Evolutionary conservation across 352 stramenopile genomes (phyloP).

Genomic region (Pythium oligandrum): DNA sequence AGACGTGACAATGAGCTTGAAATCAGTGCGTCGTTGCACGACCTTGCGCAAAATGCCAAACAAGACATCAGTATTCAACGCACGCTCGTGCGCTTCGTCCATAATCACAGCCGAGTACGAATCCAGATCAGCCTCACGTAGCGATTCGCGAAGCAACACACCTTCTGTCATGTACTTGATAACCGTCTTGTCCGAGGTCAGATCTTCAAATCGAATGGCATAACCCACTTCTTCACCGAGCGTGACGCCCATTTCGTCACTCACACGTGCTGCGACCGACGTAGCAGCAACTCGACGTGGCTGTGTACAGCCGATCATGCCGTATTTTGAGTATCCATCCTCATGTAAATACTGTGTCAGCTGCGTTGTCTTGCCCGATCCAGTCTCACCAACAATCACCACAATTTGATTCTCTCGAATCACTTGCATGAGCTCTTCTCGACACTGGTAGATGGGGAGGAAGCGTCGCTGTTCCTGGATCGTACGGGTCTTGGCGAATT

Average conservation of each 20-base stretch:
- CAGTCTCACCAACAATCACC: constrained; percentile 98
- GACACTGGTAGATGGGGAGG: constrained; percentile 94
- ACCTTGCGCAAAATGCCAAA: constrained; percentile 93
- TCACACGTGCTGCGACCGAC: constrained; percentile 98
- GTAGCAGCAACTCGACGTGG: constrained; percentile 98
- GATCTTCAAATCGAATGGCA: constrained; percentile 94
- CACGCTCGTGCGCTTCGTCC: constrained; percentile 94
- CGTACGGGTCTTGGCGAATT: constrained; percentile 96
- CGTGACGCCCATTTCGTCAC: constrained; percentile 94
- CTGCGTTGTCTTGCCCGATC: constrained; percentile 97
- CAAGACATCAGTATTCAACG: constrained; percentile 93
- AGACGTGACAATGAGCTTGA: constrained; percentile 91
- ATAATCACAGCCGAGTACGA: constrained; percentile 90
- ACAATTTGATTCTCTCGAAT: constrained; percentile 98
- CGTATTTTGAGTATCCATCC: constrained; percentile 86
- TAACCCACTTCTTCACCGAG: constrained; percentile 91
- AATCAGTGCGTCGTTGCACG: constrained; percentile 83
- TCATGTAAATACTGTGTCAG: constrained; percentile 95
- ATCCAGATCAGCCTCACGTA: constrained; percentile 84
- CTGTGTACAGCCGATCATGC: constrained; percentile 96
- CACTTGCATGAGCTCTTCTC: constrained; percentile 95
- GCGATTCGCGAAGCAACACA: constrained; percentile 90
- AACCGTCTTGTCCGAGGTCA: constrained; percentile 92
- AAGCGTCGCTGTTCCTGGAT: constrained; percentile 96
- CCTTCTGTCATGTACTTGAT: constrained; percentile 98